phyloP scores from a whole-genome alignment of 164 flowering plant genomes.

The Vitis labrusca region DNA sequence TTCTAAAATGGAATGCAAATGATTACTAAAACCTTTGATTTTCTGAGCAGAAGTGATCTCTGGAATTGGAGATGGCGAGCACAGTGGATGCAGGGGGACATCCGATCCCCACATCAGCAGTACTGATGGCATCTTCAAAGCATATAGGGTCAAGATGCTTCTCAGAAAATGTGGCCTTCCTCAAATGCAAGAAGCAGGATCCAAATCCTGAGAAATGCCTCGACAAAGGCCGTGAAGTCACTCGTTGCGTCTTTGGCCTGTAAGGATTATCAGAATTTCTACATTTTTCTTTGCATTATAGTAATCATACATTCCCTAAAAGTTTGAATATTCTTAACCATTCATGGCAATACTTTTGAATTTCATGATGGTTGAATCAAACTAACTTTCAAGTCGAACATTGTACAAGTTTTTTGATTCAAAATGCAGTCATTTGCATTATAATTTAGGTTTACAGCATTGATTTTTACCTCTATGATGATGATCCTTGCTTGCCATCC shows the following conservation, averaged over 20 bases:
- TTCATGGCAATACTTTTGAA: no score
- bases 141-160: conserved; percentile 69
- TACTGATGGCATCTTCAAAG: conserved; percentile 77
- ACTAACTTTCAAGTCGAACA: no score
- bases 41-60: background rate
- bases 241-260: conserved; percentile 78
- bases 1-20: no score
- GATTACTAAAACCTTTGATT: background rate
- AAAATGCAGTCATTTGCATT: no score
- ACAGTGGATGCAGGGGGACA: conserved; percentile 61
- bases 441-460: no score
- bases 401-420: no score
- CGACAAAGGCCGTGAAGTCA: conserved; percentile 79
- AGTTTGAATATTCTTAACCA: background rate
- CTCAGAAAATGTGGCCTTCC: conserved; percentile 62
- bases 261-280: conserved; percentile 25
- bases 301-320: background rate
- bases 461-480: no score
- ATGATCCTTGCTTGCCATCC: no score
- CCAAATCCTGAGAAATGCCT: conserved; percentile 96
- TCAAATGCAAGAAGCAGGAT: conserved; percentile 91
- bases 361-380: no score
- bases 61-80: conserved; percentile 44
- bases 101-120: conserved; percentile 84
- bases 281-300: background rate